Evolutionary conservation across 306 rosid genomes (phyloP).

Genomic region (Cicer pinnatifidum): DNA sequence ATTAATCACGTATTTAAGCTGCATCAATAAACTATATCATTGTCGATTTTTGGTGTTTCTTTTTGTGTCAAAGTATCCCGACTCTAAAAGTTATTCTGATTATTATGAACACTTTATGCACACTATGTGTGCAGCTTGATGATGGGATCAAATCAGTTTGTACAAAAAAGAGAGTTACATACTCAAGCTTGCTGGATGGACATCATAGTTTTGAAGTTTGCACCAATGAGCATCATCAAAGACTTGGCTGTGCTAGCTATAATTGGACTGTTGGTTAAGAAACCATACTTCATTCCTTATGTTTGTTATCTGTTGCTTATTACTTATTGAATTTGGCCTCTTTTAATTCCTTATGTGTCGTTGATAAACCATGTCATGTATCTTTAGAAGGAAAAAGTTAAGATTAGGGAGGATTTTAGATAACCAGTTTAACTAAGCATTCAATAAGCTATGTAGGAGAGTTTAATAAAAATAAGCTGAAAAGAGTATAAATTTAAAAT

Average conservation of each 20-base stretch:
- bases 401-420: not conserved
- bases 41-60: no score
- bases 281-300: conserved; percentile 45
- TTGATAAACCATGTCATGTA: conserved; percentile 13
- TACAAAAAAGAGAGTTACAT: conserved; percentile 53
- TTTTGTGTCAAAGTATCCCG: no score
- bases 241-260: conserved; percentile 64
- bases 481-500: not conserved
- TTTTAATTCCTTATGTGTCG: conserved; percentile 9
- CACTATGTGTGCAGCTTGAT: conserved; percentile 67
- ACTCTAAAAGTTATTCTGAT: conserved; percentile 23
- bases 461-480: not conserved
- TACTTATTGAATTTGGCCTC: not conserved
- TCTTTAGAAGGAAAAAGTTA: conserved; percentile 26
- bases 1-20: no score
- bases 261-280: conserved; percentile 85
- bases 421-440: not conserved
- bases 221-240: conserved; percentile 54
- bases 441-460: not conserved
- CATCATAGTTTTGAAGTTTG: conserved; percentile 77
- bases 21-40: no score
- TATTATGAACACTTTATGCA: not conserved
- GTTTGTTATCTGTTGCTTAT: conserved; percentile 11
- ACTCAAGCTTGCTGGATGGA: conserved; percentile 74
- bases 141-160: conserved; percentile 59